Base-by-base conservation (phyloP, 2,329 filamentous ascomycete species). In the Cladosporium cucumerinum region DNA sequence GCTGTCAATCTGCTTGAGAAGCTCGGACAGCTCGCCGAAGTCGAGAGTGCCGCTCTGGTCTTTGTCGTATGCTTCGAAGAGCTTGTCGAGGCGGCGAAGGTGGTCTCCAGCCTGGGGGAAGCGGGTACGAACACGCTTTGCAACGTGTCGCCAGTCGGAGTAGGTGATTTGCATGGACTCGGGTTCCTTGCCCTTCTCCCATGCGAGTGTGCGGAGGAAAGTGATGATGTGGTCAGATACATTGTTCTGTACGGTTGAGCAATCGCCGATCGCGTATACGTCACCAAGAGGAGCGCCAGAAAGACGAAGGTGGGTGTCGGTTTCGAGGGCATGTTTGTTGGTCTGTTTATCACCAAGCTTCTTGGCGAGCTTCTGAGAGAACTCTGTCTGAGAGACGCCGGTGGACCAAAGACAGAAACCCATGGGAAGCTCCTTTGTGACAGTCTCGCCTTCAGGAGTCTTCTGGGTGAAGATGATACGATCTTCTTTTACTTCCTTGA, bases 361-460 rank as follows among this genome's bases (percentile, higher is more conserved):
- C n/a, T 85, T 81, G 2, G 93, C 89, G 30, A 99, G 80, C 21
- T 82, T 89, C 77, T 92, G 86, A 75, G 87, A 90, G 69, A 99
- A 88, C 28, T 90, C 85, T 5, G 92, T 91, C 75, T 96, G 95
- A 0, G 93, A 78, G 36, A 99, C 94, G 67, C 95, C 95, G 0
- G 95, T 99, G 0, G 95, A 98, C 95, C 95, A 99, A 16, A 99
- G 83, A 72, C 95, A 98, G 81, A 99, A 97, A 30, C 93, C 95
- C 82, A 92, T 93, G 0, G 95, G 94, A 0, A 99, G 86, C 73
- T 99, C 95, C 77, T 99, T 99, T 26, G 88, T 90, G n/a, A 97
- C 72, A 0, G 88, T 78, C 32, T 87, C 86, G 51, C 92, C 93
- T 62, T 92, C 82, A 3, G 90, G 86, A 57, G 84, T 83, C 73